phyloP scores from a whole-genome alignment of 225 moss, liverwort and hornwort genomes.

The Pseudoscleropodium purum region DNA sequence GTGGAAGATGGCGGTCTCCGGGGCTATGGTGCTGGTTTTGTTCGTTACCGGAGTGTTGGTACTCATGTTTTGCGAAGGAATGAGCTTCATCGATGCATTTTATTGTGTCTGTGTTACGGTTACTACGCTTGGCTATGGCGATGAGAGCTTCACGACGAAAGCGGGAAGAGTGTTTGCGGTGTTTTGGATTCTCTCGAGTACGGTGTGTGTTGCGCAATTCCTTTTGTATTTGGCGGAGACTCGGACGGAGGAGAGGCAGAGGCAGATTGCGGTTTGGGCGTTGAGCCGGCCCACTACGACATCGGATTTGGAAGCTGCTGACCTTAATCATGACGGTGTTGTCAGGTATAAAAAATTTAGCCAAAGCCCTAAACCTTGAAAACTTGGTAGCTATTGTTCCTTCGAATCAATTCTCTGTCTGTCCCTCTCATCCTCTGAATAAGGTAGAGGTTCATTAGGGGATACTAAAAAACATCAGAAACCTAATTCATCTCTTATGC shows the following conservation, averaged over 20 bases:
- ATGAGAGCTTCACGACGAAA: constrained; percentile 10
- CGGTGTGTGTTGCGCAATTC: constrained; percentile 25
- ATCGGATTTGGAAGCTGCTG: constrained; percentile 29
- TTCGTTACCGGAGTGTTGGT: constrained; percentile 4
- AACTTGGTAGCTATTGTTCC: background rate
- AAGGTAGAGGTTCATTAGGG: background rate
- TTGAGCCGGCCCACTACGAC: constrained; percentile 14
- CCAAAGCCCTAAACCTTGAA: background rate
- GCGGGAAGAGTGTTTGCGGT: constrained; percentile 18
- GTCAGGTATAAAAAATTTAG: background rate
- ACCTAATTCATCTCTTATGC: background rate
- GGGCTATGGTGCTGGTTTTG: constrained; percentile 3
- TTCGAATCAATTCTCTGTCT: background rate
- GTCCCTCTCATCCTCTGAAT: background rate
- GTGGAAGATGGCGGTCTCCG: background rate
- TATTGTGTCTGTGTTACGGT: constrained; percentile 28
- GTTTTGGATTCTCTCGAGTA: constrained; percentile 24
- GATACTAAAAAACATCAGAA: background rate
- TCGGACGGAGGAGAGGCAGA: constrained; percentile 14
- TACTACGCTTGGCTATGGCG: constrained; percentile 26
- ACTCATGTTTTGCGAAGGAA: constrained; percentile 15
- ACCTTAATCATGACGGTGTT: background rate
- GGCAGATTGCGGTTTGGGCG: constrained; percentile 12
- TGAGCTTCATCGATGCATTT: constrained; percentile 16
- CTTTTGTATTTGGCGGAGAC: constrained; percentile 16